These are phyloP conservation scores for Colletotrichum sidae DNA, from an alignment of 2,329 filamentous ascomycete genomes.

Conservation along the genomic window DNA sequence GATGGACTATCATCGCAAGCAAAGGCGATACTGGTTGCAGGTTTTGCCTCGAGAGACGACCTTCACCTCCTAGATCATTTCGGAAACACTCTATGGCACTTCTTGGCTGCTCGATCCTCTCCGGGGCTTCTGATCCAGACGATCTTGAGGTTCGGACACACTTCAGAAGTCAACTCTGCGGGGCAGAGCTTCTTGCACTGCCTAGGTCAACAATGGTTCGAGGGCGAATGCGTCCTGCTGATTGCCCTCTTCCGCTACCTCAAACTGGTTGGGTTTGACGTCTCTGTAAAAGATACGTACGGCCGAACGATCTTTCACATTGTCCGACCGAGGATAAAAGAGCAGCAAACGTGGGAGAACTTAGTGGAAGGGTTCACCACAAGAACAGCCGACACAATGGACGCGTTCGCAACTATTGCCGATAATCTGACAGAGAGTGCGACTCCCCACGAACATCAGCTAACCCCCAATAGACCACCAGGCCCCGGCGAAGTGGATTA, in stretches of 20 bases:
- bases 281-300: too few species aligned
- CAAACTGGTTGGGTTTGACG: neutral
- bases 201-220: neutral
- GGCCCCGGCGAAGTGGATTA: neutral
- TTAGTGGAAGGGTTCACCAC: too few species aligned
- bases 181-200: neutral
- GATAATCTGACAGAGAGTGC: neutral
- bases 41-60: neutral
- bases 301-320: too few species aligned
- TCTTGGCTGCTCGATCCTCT: constrained; percentile 52
- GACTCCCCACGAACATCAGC: neutral
- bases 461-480: neutral
- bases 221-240: neutral
- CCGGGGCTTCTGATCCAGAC: neutral
- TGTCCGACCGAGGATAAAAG: too few species aligned
- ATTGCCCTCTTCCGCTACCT: neutral
- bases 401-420: too few species aligned
- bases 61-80: constrained; percentile 50
- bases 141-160: neutral
- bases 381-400: too few species aligned
- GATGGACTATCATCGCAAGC: neutral
- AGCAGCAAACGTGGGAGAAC: too few species aligned
- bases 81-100: constrained; percentile 59
- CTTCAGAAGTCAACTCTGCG: neutral
- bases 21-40: neutral